Percentiles rank a stretch among this genome's conserved stretches.
phyloP scores from a whole-genome alignment of 208 protist genomes.

The Jaenimonas drosophilae region DNA sequence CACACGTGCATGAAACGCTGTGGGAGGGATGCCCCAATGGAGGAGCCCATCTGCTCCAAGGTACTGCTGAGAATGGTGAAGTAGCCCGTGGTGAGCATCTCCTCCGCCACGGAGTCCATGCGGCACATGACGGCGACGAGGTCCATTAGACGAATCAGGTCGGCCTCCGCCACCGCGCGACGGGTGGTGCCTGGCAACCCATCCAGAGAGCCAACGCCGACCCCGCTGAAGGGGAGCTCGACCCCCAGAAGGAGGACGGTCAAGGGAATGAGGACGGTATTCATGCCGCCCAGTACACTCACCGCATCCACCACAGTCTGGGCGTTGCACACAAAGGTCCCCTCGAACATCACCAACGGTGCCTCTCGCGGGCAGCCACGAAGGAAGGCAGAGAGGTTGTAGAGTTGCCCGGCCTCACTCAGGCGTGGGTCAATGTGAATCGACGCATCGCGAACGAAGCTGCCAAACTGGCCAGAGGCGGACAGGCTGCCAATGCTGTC shows the following conservation, averaged over 20 bases:
- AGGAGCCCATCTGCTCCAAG: slow-evolving; percentile 38
- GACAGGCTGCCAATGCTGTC: no score
- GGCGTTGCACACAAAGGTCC: slow-evolving; percentile 51
- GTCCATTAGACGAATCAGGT: no score
- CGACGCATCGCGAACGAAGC: no score
- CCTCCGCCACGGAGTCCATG: slow-evolving; percentile 50
- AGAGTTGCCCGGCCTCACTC: slow-evolving; percentile 54
- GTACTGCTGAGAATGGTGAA: slow-evolving; percentile 59
- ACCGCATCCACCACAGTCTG: slow-evolving; percentile 64
- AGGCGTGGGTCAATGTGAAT: slow-evolving; percentile 78
- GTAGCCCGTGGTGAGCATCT: slow-evolving; percentile 41
- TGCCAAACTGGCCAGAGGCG: no score
- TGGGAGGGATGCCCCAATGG: slow-evolving; percentile 19
- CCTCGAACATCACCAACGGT: slow-evolving; percentile 56
- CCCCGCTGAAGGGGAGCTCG: slow-evolving; percentile 42
- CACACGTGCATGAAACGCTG: slow-evolving; percentile 44
- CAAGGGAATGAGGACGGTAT: slow-evolving; percentile 63
- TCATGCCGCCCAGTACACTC: slow-evolving; percentile 53
- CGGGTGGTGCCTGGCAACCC: slow-evolving; percentile 7
- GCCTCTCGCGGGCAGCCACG: slow-evolving; percentile 29
- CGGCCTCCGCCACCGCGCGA: slow-evolving; percentile 26
- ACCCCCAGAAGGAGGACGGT: slow-evolving; percentile 51
- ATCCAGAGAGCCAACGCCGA: no score
- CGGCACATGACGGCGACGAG: slow-evolving; percentile 38
- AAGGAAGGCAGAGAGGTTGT: slow-evolving; percentile 68